These are phyloP conservation scores for Melastoma candidum DNA, from an alignment of 441 rosid genomes.

Conservation along the genomic window DNA sequence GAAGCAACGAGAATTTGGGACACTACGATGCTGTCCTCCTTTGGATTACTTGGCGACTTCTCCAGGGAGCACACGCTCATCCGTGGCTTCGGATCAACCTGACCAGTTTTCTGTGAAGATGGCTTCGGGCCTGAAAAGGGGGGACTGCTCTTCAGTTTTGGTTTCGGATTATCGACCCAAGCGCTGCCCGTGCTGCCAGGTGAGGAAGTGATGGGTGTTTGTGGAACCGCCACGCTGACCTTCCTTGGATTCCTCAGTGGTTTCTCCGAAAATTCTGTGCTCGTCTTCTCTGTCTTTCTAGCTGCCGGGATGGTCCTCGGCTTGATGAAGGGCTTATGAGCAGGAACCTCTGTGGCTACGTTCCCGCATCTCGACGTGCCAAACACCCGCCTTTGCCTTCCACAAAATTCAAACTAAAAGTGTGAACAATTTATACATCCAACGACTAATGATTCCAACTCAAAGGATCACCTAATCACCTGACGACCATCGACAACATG, in stretches of 20 bases:
- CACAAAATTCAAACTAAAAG: not conserved
- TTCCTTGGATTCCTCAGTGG: too few relatives aligned
- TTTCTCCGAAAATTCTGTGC: too few relatives aligned
- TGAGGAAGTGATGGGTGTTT: too few relatives aligned
- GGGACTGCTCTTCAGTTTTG: too few relatives aligned
- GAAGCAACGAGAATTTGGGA: conserved; percentile 13
- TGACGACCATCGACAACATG: too few relatives aligned
- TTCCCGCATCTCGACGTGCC: conserved; percentile 10
- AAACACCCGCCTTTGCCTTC: conserved; percentile 16
- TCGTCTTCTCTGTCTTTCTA: too few relatives aligned
- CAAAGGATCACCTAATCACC: too few relatives aligned
- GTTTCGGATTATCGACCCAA: too few relatives aligned
- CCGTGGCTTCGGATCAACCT: not conserved
- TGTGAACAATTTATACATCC: not conserved
- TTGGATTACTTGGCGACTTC: not conserved
- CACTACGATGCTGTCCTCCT: not conserved
- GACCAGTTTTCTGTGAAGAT: too few relatives aligned
- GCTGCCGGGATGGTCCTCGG: not conserved
- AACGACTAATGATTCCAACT: not conserved
- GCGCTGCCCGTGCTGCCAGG: too few relatives aligned
- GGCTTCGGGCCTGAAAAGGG: too few relatives aligned
- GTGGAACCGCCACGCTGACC: too few relatives aligned
- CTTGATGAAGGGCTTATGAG: conserved; percentile 3
- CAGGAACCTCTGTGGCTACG: not conserved
- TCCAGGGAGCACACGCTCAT: conserved; percentile 8